phyloP scores from a whole-genome alignment of 2,329 filamentous ascomycete genomes.

The Paecilomyces formosus region DNA sequence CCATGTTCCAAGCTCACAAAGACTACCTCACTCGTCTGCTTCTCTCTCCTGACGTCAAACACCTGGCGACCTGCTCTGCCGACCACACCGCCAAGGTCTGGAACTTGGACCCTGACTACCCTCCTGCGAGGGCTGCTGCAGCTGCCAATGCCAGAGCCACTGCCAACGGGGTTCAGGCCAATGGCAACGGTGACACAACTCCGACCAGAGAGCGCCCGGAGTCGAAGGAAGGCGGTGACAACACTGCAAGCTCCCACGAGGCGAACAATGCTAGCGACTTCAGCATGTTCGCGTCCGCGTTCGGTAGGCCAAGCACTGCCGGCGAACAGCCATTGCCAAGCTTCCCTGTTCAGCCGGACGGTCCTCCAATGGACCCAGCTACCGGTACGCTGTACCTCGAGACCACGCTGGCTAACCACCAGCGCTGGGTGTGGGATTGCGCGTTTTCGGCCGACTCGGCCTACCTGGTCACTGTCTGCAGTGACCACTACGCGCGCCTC shows the following conservation, averaged over 20 bases:
- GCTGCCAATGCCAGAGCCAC: slow-evolving; percentile 13
- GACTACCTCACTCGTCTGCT: slow-evolving; percentile 90
- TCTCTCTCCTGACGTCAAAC: slow-evolving; percentile 86
- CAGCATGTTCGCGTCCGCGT: slow-evolving; percentile 12
- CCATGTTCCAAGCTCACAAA: slow-evolving; percentile 82
- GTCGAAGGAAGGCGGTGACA: slow-evolving; percentile 2
- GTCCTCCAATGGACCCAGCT: slow-evolving; percentile 34
- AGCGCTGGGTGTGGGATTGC: slow-evolving; percentile 97
- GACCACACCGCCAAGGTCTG: slow-evolving; percentile 96
- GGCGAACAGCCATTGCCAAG: slow-evolving; percentile 20
- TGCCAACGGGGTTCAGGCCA: slow-evolving; percentile 1
- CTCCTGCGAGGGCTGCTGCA: slow-evolving; percentile 12
- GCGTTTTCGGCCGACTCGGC: slow-evolving; percentile 90
- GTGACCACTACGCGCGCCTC: slow-evolving; percentile 83
- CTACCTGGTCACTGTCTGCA: slow-evolving; percentile 87
- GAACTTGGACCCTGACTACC: slow-evolving; percentile 69
- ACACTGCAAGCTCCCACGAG: background rate
- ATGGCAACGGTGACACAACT: slow-evolving; percentile 2
- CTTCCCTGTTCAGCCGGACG: slow-evolving; percentile 29
- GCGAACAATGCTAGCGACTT: slow-evolving; percentile 1
- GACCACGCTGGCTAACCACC: slow-evolving; percentile 80
- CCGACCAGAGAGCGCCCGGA: background rate
- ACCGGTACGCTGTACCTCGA: slow-evolving; percentile 64
- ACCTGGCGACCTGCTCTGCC: slow-evolving; percentile 86
- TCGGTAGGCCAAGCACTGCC: slow-evolving; percentile 12